Base-by-base conservation (phyloP, 2,329 filamentous ascomycete species). In the Botrytis sinoallii region DNA sequence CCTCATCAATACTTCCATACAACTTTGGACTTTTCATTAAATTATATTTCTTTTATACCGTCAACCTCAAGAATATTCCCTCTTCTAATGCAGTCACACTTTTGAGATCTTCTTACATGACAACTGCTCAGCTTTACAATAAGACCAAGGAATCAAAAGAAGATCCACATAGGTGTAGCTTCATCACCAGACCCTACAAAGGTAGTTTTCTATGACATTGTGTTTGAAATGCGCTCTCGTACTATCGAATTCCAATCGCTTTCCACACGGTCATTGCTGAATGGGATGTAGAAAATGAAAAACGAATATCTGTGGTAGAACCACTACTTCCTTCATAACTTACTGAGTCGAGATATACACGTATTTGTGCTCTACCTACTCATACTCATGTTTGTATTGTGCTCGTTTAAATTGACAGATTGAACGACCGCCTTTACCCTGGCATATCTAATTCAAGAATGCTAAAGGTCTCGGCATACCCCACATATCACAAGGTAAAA, bases 311-410 rank as follows among this genome's bases (percentile, higher is more conserved):
- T 5, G 29, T 29, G 0, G 2, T 55, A 16, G 25, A 55, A 8
- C 25, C 29, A 55, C 3, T 29, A 8, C 52, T 6, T 16, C n/a
- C n/a, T 7, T 7, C 2, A 18, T 16, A 14, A n/a, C 12, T 55
- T n/a, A 3, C 2, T 2, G 3, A 7, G 14, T 8, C 16, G 25
- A 4, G 5, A 0, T 29, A 3, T 55, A 55, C 29, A 16, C 12
- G 1, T 29, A 29, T 55, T 18, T 2, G 25, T 55, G n/a, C 52
- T 29, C 52, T 55, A 18, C n/a, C 18, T 42, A 42, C 40, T 42
- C n/a, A 55, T 55, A 8, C n/a, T 29, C 14, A 8, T 25, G 9
- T 25, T 46, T 22, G 0, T 14, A 14, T n/a, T n/a, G 1, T 52
- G 22, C 46, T 52, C 10, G 22, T n/a, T 12, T 14, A 52, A n/a